phyloP scores from a whole-genome alignment of 805 yeast species.

The Metschnikowia anglica region DNA sequence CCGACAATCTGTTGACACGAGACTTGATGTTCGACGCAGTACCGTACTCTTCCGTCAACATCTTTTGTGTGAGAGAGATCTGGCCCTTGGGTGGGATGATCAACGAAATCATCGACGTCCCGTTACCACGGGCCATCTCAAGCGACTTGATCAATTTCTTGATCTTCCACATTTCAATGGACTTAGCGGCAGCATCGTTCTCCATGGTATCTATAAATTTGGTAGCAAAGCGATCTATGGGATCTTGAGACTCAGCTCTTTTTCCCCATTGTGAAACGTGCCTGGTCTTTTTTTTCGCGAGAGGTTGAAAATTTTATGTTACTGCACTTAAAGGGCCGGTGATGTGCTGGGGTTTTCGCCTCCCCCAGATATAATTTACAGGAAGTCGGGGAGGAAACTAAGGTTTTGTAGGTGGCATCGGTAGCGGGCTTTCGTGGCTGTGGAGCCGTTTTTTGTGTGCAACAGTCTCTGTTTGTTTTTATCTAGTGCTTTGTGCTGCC shows the following conservation, averaged over 20 bases:
- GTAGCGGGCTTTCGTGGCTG: no score
- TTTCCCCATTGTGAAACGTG: no score
- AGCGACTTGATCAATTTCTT: conserved; percentile 87
- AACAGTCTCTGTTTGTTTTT: no score
- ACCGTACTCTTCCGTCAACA: conserved; percentile 97
- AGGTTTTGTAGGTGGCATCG: no score
- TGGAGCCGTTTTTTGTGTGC: no score
- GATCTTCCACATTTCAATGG: conserved; percentile 98
- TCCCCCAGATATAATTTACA: no score
- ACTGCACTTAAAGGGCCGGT: conserved; percentile 6
- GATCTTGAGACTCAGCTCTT: no score
- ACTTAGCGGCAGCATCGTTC: conserved; percentile 69
- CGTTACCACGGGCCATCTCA: conserved; percentile 94
- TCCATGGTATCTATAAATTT: conserved; percentile 17
- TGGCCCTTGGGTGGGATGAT: conserved; percentile 96
- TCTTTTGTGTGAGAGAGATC: conserved; percentile 79
- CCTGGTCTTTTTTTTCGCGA: conserved; percentile 1
- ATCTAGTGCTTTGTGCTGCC: no score
- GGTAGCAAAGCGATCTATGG: no score
- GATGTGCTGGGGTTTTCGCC: conserved; percentile 7
- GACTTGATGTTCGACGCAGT: conserved; percentile 98
- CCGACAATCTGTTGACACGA: conserved; percentile 94
- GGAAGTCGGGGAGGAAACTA: no score
- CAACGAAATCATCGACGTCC: conserved; percentile 97
- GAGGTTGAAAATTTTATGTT: conserved; percentile 9